phyloP scores from a whole-genome alignment of 169 alveolate genomes.

The Sarcocystis neurona region DNA sequence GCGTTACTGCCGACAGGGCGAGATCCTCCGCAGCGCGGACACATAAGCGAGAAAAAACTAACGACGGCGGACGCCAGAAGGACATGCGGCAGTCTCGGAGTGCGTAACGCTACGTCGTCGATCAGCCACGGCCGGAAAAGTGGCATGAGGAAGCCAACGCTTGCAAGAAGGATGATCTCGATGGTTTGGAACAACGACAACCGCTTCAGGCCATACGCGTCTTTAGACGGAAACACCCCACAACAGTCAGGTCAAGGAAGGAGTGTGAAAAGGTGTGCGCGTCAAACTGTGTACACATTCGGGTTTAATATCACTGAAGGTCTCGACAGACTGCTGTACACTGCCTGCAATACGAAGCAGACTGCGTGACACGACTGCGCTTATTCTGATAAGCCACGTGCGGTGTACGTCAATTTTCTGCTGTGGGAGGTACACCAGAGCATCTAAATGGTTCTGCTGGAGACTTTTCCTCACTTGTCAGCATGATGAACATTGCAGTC shows the following conservation, averaged over 20 bases:
- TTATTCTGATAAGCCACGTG: too few relatives aligned
- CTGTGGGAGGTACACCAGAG: too few relatives aligned
- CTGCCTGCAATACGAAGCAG: too few relatives aligned
- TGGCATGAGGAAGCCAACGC: conserved; percentile 12
- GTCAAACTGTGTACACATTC: too few relatives aligned
- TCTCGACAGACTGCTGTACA: too few relatives aligned
- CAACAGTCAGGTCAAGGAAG: too few relatives aligned
- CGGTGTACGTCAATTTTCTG: too few relatives aligned
- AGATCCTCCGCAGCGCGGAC: conserved; percentile 10
- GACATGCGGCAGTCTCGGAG: not conserved
- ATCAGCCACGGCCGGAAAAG: not conserved
- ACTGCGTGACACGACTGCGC: too few relatives aligned
- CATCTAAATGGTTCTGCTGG: too few relatives aligned
- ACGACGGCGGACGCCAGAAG: conserved; percentile 1
- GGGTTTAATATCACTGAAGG: too few relatives aligned
- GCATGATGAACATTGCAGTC: not conserved
- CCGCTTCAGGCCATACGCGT: conserved; percentile 5
- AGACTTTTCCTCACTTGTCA: conserved; percentile 10
- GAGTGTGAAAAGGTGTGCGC: too few relatives aligned
- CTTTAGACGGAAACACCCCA: not conserved
- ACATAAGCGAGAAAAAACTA: not conserved
- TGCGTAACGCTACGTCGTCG: not conserved
- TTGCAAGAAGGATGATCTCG: conserved; percentile 6
- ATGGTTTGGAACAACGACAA: not conserved
- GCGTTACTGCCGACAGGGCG: not conserved